Conservation (phyloP, 768 basidiomycete species). For the Lactifluus subvellereus region DNA sequence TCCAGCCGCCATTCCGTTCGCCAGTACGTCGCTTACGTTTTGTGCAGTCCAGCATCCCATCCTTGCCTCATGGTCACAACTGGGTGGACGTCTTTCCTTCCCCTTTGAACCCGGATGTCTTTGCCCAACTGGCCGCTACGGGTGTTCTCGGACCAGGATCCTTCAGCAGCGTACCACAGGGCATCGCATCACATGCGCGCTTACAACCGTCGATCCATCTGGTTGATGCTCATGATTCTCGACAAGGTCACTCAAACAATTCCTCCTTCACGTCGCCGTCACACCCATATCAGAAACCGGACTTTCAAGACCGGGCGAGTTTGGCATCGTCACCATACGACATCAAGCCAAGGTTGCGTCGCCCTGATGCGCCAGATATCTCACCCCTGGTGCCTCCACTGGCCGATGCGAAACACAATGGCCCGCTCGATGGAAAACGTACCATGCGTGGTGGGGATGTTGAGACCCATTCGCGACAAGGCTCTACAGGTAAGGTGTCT, state of each 20-base stretch:
- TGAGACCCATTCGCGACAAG: conserved; percentile 13
- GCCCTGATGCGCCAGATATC: background rate
- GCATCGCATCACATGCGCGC: conserved; percentile 27
- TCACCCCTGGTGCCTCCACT: background rate
- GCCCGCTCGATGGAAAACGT: conserved; percentile 1
- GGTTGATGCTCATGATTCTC: conserved; percentile 3
- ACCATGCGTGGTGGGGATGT: background rate
- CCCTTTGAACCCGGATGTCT: conserved; percentile 54
- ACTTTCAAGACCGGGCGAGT: background rate
- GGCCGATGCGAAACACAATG: background rate
- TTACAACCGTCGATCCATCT: background rate
- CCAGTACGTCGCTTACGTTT: conserved; percentile 21
- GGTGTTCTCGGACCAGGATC: conserved; percentile 43
- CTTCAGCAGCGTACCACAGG: conserved; percentile 39
- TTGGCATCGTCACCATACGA: background rate
- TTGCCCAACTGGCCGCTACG: conserved; percentile 56
- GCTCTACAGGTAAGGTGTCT: conserved; percentile 14
- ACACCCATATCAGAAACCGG: conserved; percentile 3
- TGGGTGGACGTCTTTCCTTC: conserved; percentile 59
- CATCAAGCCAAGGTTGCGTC: background rate
- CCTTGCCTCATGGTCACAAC: conserved; percentile 32
- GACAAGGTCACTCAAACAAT: background rate
- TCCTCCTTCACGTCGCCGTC: conserved; percentile 1
- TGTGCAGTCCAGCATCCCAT: conserved; percentile 25
- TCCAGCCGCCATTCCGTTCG: background rate